These are phyloP conservation scores for Penicillium sp. DNA, from an alignment of 2,329 filamentous ascomycete species.

Conservation along the genomic window DNA sequence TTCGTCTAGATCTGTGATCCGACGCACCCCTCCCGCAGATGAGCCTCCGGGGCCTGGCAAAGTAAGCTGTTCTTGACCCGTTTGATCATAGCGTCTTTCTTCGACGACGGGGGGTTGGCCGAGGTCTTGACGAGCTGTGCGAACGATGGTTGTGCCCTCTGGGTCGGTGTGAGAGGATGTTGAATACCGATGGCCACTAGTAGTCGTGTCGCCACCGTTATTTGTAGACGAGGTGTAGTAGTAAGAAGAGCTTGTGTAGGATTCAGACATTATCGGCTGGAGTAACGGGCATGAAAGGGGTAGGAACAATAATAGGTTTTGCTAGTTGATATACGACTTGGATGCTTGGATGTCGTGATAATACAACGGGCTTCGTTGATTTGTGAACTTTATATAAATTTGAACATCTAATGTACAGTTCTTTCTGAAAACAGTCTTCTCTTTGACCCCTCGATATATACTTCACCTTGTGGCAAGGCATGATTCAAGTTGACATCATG, in stretches of 20 bases:
- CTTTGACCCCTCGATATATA: background rate
- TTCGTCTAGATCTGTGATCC: constrained; percentile 36
- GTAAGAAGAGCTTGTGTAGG: constrained; percentile 38
- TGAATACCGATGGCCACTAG: constrained; percentile 39
- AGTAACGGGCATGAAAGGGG: background rate
- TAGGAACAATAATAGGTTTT: background rate
- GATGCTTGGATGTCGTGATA: background rate
- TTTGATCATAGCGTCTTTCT: constrained; percentile 38
- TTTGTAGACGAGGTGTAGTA: constrained; percentile 38
- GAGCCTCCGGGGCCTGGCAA: constrained; percentile 16
- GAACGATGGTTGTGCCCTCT: constrained; percentile 38
- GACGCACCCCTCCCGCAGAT: constrained; percentile 27
- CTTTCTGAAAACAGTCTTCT: too few relatives aligned
- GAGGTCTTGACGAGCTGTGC: constrained; percentile 39
- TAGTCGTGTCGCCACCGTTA: constrained; percentile 27
- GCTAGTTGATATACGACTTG: background rate
- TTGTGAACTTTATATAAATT: background rate
- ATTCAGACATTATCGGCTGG: constrained; percentile 29
- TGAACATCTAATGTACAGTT: background rate
- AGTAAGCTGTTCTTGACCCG: constrained; percentile 34
- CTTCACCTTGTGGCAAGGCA: background rate
- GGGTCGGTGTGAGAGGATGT: constrained; percentile 37
- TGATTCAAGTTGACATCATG: background rate
- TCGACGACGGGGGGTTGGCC: constrained; percentile 38
- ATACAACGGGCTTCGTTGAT: background rate